phyloP scores from a whole-genome alignment of 1,284 basidiomycete species.

The Stereum hirsutum region DNA sequence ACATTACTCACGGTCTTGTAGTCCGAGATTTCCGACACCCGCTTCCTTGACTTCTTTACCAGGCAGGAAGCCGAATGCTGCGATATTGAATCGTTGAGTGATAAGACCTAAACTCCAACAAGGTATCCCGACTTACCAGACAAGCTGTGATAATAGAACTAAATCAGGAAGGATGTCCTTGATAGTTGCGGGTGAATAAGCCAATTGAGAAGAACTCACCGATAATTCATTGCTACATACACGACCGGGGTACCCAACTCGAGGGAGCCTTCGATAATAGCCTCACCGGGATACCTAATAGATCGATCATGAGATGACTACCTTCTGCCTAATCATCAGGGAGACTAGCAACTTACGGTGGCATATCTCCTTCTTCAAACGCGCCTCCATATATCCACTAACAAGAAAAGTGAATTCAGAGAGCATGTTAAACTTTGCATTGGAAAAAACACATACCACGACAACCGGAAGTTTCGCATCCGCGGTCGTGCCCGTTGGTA shows the following conservation, averaged over 20 bases:
- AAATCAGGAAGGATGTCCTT: too few relatives aligned
- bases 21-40: conserved; percentile 1
- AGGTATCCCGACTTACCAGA: background rate
- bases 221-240: conserved; percentile 19
- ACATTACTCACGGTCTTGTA: conserved; percentile 1
- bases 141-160: background rate
- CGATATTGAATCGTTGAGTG: background rate
- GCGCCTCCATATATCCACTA: conserved; percentile 16
- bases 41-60: conserved; percentile 16
- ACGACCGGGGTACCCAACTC: conserved; percentile 16
- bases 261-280: conserved; percentile 11
- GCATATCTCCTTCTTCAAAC: conserved; percentile 20
- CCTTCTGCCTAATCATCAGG: background rate
- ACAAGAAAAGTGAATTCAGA: background rate
- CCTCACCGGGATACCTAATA: conserved; percentile 16
- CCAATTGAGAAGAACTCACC: conserved; percentile 9
- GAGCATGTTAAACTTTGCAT: background rate
- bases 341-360: conserved; percentile 4
- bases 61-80: conserved; percentile 29
- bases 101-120: conserved; percentile 3
- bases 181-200: background rate
- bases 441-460: conserved; percentile 12
- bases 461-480: conserved; percentile 22
- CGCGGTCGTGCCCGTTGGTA: conserved; percentile 1
- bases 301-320: background rate